Evolutionary conservation across 2,329 filamentous ascomycete species (phyloP), one percentile per base, ranked within the genome.

Genomic region (Ceratocystis eucalypticola): DNA sequence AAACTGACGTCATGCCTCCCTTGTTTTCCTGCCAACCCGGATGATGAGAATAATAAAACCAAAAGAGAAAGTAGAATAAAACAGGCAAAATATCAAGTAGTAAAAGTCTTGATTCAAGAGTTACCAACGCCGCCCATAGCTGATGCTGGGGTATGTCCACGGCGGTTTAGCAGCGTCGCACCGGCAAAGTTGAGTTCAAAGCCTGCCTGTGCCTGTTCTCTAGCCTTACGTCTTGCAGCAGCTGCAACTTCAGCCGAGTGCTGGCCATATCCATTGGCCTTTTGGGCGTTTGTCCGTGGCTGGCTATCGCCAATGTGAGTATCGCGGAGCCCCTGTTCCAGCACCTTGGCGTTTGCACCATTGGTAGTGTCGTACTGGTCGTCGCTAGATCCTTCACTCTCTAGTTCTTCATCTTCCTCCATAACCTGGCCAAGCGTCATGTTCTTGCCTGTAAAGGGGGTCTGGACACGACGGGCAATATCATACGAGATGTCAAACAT

Each of bases 401-500:
- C 81, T 30, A 80, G 80, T 37, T 87, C 87, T 37, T 85, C 84
- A 41, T 84, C 82, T 62, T 84, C 86, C 70, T 90, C 87, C 65
- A 90, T 86, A 69, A 96, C 83, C 5, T 84, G 84, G 28, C 84
- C 84, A 5, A 85, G 75, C 73, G 70, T 76, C 71, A 92, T 83
- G 73, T 95, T 89, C 76, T 95, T 96, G 70, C 91, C 85, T 65
- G 91, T 86, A 78, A 96, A 97, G 72, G 85, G 87, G 76, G 97
- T 94, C 74, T 99, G 94, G 76, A 97, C 94, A 75, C 97, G 91
- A 61, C 94, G 82, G 74, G 97, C 94, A 7, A 99, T 94, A 7
- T 94, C 93, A 72, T 99, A 99, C n/a, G 91, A 88, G 62, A 99
- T 93, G 72, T 99, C 94, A 71, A 99, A 99, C 1, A 97, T 92